Base-by-base conservation (phyloP, 768 basidiomycete genomes). In the Hydnomerulius pinastri region DNA sequence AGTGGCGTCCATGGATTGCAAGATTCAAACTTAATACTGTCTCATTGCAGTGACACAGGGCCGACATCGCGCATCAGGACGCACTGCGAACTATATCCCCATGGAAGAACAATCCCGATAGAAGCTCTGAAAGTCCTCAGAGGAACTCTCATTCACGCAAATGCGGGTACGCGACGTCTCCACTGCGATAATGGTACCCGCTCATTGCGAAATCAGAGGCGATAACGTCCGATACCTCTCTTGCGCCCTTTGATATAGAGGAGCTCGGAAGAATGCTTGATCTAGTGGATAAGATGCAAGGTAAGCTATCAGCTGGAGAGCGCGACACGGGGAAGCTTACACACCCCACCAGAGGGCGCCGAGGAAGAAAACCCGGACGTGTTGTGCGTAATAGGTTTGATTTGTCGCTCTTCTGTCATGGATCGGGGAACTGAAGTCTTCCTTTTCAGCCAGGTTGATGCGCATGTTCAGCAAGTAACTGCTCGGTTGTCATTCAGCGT, bases 401-500 rank as follows among this genome's bases (percentile, higher is more conserved):
- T 48, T 11, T 4, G 25, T 27, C 5, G 1, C 20, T 15, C 12
- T 30, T 32, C 2, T 30, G 21, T 12, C 27, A 24, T 35, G 2
- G 13, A 17, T 15, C 7, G 11, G 25, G 27, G 35, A 20, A 24
- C 30, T 37, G 12, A 47, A 10, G n/a, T n/a, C 13, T 4, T 30
- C 23, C 21, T 21, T 25, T 28, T 28, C 30, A 51, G 50, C 50
- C n/a, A 35, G 50, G 15, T 25, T 51, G 18, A 48, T 51, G 32
- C 50, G 50, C 20, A 40, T 51, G 29, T 51, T 51, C 38, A 47
- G 50, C 39, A 41, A 17, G 45, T 48, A 23, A 1, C 23, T 38
- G 18, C 27, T 24, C 9, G 17, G 10, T 17, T 28, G 18, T n/a
- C 24, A 13, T 24, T 32, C 17, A 30, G 24, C 11, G 24, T 48